Conservation (phyloP, 1,139 yeast species). For the Suhomyces ambrosiae region DNA sequence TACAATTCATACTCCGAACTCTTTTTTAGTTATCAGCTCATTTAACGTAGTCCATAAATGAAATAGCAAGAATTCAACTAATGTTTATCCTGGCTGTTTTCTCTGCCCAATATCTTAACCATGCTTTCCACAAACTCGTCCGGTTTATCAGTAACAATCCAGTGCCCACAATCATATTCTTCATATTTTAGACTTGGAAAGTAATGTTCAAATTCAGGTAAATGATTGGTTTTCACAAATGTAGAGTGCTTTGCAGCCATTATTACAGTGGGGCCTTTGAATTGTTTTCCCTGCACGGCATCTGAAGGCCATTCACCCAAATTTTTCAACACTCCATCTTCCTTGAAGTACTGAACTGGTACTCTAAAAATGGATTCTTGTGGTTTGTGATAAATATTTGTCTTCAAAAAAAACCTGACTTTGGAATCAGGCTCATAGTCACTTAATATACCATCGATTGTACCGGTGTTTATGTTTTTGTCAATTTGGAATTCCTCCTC, state of each 20-base stretch:
- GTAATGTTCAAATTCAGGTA: conserved; percentile 33
- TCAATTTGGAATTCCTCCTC: conserved; percentile 19
- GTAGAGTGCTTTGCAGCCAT: conserved; percentile 45
- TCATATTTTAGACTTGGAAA: conserved; percentile 34
- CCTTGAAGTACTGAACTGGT: conserved; percentile 26
- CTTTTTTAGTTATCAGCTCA: no score
- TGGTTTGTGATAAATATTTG: conserved; percentile 27
- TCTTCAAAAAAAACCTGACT: conserved; percentile 33
- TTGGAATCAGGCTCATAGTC: conserved; percentile 26
- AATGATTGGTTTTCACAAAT: conserved; percentile 36
- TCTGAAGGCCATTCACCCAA: conserved; percentile 49
- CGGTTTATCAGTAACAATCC: conserved; percentile 47
- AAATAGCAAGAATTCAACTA: no score
- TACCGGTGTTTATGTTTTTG: not conserved
- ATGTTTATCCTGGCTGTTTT: no score
- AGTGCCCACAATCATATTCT: conserved; percentile 48
- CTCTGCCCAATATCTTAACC: conserved; percentile 20
- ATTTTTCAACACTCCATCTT: conserved; percentile 30
- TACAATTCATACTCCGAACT: no score
- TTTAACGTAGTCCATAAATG: no score
- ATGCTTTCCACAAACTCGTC: conserved; percentile 33
- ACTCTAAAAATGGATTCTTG: conserved; percentile 27
- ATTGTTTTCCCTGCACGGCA: conserved; percentile 24
- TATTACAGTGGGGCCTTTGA: conserved; percentile 41
- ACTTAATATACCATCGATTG: conserved; percentile 22